Evolutionary conservation across 306 rosid species (phyloP).

Genomic region (Myrica gale): DNA sequence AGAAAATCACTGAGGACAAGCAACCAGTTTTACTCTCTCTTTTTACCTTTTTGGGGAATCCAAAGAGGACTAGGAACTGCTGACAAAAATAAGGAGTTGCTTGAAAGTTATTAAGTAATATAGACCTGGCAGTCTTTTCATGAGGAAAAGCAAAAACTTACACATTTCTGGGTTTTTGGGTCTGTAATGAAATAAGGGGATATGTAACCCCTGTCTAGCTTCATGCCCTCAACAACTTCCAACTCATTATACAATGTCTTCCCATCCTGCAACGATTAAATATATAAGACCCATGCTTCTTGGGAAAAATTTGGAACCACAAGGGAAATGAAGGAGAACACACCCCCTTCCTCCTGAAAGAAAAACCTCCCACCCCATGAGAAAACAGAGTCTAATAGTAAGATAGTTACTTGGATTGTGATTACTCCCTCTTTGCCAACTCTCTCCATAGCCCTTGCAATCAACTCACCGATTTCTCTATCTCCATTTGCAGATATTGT

Average conservation of each 20-base stretch:
- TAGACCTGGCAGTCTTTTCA: neutral
- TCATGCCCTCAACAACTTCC: constrained; percentile 99
- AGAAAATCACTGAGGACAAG: neutral
- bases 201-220: constrained; percentile 92
- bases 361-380: neutral
- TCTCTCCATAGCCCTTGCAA: constrained; percentile 98
- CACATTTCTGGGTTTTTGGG: constrained; percentile 93
- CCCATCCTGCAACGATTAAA: constrained; percentile 71
- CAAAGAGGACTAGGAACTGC: neutral
- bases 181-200: constrained; percentile 92
- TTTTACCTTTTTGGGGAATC: neutral
- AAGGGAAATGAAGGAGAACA: neutral
- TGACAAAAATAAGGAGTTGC: neutral
- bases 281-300: neutral
- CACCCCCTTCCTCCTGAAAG: neutral
- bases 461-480: constrained; percentile 92
- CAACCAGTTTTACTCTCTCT: neutral
- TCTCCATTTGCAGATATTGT: constrained; percentile 94
- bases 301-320: constrained; percentile 1
- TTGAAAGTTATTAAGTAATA: neutral
- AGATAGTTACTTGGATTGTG: constrained; percentile 71
- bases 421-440: constrained; percentile 98
- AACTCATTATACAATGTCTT: constrained; percentile 81
- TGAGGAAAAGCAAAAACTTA: constrained; percentile 36
- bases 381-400: neutral